These are phyloP conservation scores for Gossypium mustelinum DNA, from an alignment of 345 rosid genomes.

Conservation along the genomic window DNA sequence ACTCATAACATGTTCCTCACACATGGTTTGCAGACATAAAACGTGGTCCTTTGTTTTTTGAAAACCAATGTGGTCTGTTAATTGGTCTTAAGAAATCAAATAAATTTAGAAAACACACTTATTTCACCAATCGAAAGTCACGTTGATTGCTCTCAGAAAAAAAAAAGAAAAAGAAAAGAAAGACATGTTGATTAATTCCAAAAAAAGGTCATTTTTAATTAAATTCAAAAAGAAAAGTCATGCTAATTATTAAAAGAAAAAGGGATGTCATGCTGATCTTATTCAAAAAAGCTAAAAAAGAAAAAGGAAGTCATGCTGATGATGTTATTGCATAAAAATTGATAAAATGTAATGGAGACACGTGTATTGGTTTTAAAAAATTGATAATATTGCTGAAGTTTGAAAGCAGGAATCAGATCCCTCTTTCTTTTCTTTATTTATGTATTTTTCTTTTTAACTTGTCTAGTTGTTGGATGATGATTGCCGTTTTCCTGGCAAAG, in stretches of 20 bases:
- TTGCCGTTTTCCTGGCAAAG: background rate
- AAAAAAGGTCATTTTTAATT: no score
- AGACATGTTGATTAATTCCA: no score
- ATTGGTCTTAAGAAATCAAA: background rate
- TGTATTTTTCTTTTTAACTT: background rate
- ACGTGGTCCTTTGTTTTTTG: background rate
- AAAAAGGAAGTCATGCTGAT: background rate
- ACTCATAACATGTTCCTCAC: constrained; percentile 1
- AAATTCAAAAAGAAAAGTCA: no score
- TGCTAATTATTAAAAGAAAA: no score
- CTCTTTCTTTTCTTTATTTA: background rate
- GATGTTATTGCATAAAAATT: constrained; percentile 4
- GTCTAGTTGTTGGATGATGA: background rate
- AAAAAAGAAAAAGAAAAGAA: no score
- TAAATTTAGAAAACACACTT: background rate
- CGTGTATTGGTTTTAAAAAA: no score
- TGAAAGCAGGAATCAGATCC: constrained; percentile 6
- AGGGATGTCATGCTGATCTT: no score
- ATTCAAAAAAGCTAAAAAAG: no score
- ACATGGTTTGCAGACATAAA: constrained; percentile 14
- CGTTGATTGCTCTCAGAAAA: no score
- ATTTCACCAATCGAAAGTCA: background rate
- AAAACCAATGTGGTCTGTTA: background rate
- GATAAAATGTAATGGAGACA: no score
- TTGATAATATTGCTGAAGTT: background rate